These are phyloP conservation scores for Vitis rotundifolia DNA, from an alignment of 164 flowering plant species.

Conservation along the genomic window DNA sequence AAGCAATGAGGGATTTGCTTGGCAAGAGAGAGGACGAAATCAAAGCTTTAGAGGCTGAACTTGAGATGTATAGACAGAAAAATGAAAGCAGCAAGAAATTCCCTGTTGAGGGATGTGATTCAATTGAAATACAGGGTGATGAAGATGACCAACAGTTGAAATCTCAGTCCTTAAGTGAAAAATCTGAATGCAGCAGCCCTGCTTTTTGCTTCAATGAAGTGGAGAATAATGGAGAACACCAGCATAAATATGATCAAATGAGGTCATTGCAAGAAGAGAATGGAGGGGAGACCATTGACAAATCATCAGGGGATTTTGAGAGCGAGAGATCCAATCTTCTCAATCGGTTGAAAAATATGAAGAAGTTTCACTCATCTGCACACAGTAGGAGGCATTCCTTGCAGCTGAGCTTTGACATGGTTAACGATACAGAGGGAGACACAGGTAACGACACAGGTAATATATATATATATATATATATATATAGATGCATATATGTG, in stretches of 20 bases:
- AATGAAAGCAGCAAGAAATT: conserved; percentile 25
- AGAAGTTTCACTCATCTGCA: conserved; percentile 12
- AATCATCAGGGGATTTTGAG: conserved; percentile 28
- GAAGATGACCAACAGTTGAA: conserved; percentile 22
- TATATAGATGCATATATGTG: not conserved
- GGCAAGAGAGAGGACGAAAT: conserved; percentile 43
- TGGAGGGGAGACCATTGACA: conserved; percentile 17
- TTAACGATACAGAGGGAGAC: conserved; percentile 6
- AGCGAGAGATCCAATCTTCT: conserved; percentile 31
- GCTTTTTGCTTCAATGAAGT: conserved; percentile 10
- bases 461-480: not conserved
- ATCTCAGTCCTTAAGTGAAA: conserved; percentile 26
- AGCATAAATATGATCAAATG: conserved; percentile 6
- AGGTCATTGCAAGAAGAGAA: conserved; percentile 15
- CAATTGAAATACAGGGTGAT: not conserved
- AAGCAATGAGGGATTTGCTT: conserved; percentile 30
- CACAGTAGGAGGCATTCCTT: conserved; percentile 16
- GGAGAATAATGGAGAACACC: conserved; percentile 12
- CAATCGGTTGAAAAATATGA: conserved; percentile 31
- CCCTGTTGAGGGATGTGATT: not conserved
- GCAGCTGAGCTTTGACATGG: conserved; percentile 9
- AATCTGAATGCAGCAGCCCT: conserved; percentile 30
- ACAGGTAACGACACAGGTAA: conserved; percentile 18
- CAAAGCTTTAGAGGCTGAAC: conserved; percentile 41
- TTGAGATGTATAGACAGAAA: conserved; percentile 37